Base-by-base conservation (phyloP, 2,329 filamentous ascomycete genomes). In the Meredithiella fracta region DNA sequence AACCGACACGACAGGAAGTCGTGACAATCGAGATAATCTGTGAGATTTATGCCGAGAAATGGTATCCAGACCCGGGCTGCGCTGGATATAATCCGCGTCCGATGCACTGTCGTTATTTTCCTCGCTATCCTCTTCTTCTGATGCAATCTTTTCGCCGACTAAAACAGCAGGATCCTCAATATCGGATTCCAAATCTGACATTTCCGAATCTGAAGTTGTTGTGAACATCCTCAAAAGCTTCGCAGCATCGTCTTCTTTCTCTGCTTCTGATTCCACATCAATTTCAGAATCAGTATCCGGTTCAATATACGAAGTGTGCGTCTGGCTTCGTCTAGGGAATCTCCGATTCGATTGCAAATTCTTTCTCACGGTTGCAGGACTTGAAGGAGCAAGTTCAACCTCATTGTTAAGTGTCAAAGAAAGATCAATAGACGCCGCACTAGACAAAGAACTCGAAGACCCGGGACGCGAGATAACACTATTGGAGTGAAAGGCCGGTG, bases 261-360 rank as follows among this genome's bases (percentile, higher is more conserved):
- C 50, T 7, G 29, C 15, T 3, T 38, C 50, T 9, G 15, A n/a
- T 22, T 4, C 15, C 8, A 20, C 50, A 1, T 52, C 50, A 22
- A 52, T 23, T 11, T 52, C 50, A 8, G 31, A 37, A 52, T 52
- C 50, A 14, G 29, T 52, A 8, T 52, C 50, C 22, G 50, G 50
- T 40, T 52, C 50, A 52, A 52, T 52, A 52, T 52, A 52, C 14
- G 50, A 52, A 40, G 15, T 52, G 9, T 17, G 15, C n/a, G 50
- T 38, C 14, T 52, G 31, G 23, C 50, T 52, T 14, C n/a, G 31
- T 38, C 50, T 17, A 38, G 50, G 50, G 22, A 38, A 52, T 5
- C 29, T 34, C 29, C 50, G 50, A 1, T 29, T 29, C 31, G 29
- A 38, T 22, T 29, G 29, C 11, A 31, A 52, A 14, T 15, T 15